Evolutionary conservation across 768 basidiomycete species (phyloP).

Genomic region (Boletus reticulatus): DNA sequence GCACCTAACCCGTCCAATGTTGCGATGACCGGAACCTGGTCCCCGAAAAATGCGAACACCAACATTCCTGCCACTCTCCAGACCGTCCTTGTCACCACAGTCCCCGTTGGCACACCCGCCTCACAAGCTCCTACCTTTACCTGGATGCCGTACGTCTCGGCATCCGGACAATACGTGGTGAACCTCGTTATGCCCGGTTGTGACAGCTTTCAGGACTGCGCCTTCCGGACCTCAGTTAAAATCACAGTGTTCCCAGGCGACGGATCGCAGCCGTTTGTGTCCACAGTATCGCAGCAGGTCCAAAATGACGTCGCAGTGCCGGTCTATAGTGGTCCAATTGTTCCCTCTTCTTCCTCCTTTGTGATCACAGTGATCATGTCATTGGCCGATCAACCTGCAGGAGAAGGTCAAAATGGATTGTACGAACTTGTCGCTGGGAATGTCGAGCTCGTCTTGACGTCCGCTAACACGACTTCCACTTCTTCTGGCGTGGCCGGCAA

Average conservation of each 20-base stretch:
- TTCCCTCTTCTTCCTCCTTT: conserved; percentile 71
- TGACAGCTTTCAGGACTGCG: conserved; percentile 74
- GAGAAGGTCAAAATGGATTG: conserved; percentile 60
- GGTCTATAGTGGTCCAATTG: conserved; percentile 81
- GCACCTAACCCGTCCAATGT: conserved; percentile 73
- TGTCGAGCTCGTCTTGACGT: conserved; percentile 75
- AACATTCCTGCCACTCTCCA: conserved; percentile 79
- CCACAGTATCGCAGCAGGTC: conserved; percentile 74
- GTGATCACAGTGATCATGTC: conserved; percentile 73
- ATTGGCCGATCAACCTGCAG: conserved; percentile 62
- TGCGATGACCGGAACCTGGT: conserved; percentile 70
- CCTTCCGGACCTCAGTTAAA: conserved; percentile 73
- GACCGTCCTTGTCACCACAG: conserved; percentile 64
- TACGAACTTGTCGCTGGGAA: conserved; percentile 85
- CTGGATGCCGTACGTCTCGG: conserved; percentile 91
- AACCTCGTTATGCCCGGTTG: conserved; percentile 90
- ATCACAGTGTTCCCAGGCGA: conserved; percentile 80
- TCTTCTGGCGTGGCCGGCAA: conserved; percentile 27
- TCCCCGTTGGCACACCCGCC: conserved; percentile 61
- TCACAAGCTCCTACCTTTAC: conserved; percentile 74
- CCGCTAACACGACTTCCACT: conserved; percentile 45
- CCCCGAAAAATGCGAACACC: conserved; percentile 58
- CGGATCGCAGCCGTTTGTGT: conserved; percentile 60
- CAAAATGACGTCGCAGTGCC: conserved; percentile 53
- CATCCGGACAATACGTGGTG: conserved; percentile 81